A percentile compares a stretch with the other conserved stretches of the same genome.
These are phyloP conservation scores for Biscogniauxia mediterranea DNA, from an alignment of 2,329 filamentous ascomycete genomes.

Conservation along the genomic window DNA sequence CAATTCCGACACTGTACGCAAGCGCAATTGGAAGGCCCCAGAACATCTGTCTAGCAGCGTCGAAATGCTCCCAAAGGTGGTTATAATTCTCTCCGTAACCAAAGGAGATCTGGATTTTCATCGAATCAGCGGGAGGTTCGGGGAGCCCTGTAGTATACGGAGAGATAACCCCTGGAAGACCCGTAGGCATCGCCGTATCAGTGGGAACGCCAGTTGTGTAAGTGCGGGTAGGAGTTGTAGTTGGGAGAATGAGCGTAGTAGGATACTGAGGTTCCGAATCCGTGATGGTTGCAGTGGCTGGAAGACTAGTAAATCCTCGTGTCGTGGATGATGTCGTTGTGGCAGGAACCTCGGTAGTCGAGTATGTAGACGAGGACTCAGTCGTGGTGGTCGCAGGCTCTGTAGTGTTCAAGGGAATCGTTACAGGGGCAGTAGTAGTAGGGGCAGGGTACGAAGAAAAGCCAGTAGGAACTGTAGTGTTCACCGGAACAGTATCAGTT, in stretches of 20 bases:
- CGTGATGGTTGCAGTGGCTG: slow-evolving; percentile 42
- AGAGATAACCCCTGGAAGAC: slow-evolving; percentile 72
- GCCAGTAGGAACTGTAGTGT: neutral
- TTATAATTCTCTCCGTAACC: slow-evolving; percentile 75
- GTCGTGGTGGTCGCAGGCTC: slow-evolving; percentile 14
- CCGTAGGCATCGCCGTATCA: slow-evolving; percentile 58
- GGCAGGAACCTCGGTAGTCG: slow-evolving; percentile 7
- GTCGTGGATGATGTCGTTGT: slow-evolving; percentile 12
- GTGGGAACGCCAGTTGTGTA: slow-evolving; percentile 40
- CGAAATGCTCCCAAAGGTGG: slow-evolving; percentile 70
- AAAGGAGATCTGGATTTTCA: slow-evolving; percentile 83
- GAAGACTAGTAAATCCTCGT: slow-evolving; percentile 37
- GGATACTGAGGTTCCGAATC: slow-evolving; percentile 51
- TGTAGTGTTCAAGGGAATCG: slow-evolving; percentile 11
- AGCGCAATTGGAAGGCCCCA: slow-evolving; percentile 71
- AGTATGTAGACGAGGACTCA: slow-evolving; percentile 1
- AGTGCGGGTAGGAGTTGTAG: slow-evolving; percentile 40
- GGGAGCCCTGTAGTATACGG: slow-evolving; percentile 59
- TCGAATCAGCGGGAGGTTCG: slow-evolving; percentile 59
- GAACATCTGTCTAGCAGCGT: slow-evolving; percentile 84
- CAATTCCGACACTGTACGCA: slow-evolving; percentile 59
- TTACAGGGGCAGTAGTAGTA: slow-evolving; percentile 5
- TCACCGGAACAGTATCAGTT: slow-evolving; percentile 2
- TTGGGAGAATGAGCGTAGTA: slow-evolving; percentile 59
- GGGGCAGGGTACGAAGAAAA: slow-evolving; percentile 11